phyloP scores from a whole-genome alignment of 768 basidiomycete genomes.

The Tylopilus subfusipes region DNA sequence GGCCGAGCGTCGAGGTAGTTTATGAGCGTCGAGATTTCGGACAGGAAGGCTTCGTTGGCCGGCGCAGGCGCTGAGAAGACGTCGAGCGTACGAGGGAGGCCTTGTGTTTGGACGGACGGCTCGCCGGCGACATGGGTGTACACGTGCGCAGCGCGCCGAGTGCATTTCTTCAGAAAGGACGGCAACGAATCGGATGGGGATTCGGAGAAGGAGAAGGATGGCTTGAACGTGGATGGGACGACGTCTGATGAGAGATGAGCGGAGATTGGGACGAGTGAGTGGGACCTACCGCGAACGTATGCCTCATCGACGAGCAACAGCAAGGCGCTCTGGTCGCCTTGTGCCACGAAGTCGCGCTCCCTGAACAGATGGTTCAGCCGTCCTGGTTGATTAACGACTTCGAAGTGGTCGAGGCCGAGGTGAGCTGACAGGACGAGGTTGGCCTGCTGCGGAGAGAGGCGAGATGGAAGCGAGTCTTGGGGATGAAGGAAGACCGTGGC shows the following conservation, averaged over 20 bases:
- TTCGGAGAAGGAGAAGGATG: slow-evolving; percentile 44
- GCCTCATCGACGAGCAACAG: slow-evolving; percentile 55
- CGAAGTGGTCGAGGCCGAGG: slow-evolving; percentile 67
- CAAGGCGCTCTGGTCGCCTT: slow-evolving; percentile 48
- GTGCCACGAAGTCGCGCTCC: slow-evolving; percentile 54
- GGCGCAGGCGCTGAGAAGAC: slow-evolving; percentile 40
- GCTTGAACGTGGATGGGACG: slow-evolving; percentile 48
- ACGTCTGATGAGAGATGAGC: slow-evolving; percentile 41
- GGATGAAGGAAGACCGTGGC: slow-evolving; percentile 62
- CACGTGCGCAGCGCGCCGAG: slow-evolving; percentile 52
- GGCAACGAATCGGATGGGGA: slow-evolving; percentile 36
- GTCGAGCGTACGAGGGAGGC: slow-evolving; percentile 36
- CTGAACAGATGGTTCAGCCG: slow-evolving; percentile 19
- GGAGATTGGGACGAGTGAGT: background rate
- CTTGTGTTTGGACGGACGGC: slow-evolving; percentile 30
- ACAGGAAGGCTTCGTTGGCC: slow-evolving; percentile 37
- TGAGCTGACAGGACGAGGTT: slow-evolving; percentile 62
- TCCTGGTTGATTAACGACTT: slow-evolving; percentile 40
- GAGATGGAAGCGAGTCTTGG: slow-evolving; percentile 33
- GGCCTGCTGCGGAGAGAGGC: slow-evolving; percentile 50
- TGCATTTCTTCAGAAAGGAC: slow-evolving; percentile 54
- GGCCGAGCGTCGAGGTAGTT: slow-evolving; percentile 43
- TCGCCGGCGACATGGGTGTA: slow-evolving; percentile 52
- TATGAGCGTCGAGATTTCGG: slow-evolving; percentile 44
- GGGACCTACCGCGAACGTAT: slow-evolving; percentile 50